phyloP scores from a whole-genome alignment of 371 early-diverging fungal species.

The Smittium mucronatum region DNA sequence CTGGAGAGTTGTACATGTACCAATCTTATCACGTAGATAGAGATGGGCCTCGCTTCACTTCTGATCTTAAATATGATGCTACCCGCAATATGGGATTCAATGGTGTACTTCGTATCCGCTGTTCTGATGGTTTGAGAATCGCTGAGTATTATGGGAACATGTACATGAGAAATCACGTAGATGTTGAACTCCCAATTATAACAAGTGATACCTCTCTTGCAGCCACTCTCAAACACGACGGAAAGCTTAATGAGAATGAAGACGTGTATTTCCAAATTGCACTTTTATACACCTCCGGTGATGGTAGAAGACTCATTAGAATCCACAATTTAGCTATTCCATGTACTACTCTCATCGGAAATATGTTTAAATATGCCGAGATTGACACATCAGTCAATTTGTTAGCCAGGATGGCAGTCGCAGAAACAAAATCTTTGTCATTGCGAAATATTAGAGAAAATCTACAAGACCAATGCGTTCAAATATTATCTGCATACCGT shows the following conservation, averaged over 20 bases:
- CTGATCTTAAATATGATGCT: conserved; percentile 54
- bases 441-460: conserved; percentile 69
- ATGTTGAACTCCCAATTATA: conserved; percentile 79
- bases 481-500: conserved; percentile 82
- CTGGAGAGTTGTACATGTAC: conserved; percentile 75
- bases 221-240: conserved; percentile 71
- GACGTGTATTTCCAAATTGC: conserved; percentile 95
- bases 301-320: conserved; percentile 88
- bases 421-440: conserved; percentile 45
- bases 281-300: conserved; percentile 73
- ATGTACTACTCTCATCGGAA: conserved; percentile 58
- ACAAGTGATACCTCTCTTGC: conserved; percentile 73
- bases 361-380: conserved; percentile 80
- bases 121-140: conserved; percentile 74
- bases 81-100: conserved; percentile 75
- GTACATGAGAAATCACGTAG: conserved; percentile 78
- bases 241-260: conserved; percentile 66
- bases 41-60: conserved; percentile 50
- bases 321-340: conserved; percentile 81
- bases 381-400: conserved; percentile 82
- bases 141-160: conserved; percentile 87
- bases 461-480: conserved; percentile 73
- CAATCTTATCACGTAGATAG: conserved; percentile 52
- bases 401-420: conserved; percentile 59
- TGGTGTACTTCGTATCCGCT: conserved; percentile 75